Base-by-base conservation (phyloP, 2,329 filamentous ascomycete genomes). In the Immersiporthe knoxdaviesiana region DNA sequence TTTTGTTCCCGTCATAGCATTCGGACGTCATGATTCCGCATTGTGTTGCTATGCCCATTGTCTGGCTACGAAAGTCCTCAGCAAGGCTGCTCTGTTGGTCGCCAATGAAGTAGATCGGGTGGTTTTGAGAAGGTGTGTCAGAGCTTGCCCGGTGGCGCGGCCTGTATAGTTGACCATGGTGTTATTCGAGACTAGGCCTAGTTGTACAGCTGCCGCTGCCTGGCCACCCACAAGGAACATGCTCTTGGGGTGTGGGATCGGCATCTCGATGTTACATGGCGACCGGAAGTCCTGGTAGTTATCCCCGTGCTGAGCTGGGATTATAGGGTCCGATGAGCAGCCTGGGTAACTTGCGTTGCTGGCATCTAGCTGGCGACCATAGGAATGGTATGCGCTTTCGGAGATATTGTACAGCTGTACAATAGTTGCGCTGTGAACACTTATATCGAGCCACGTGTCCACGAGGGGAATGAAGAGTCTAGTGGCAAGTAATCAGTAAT, bases 401-500 rank as follows among this genome's bases (percentile, higher is more conserved):
- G 62, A 52, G 14, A 50, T 52, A 16, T 64, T 64, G 16, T 37
- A 52, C 5, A 64, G 30, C 62, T 64, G 62, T 14, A 41, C 35
- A 18, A 64, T 52, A 18, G 62, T 54, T 21, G 62, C 62, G 47
- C 41, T 47, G 24, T 64, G 62, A 8, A 54, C 62, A 24, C 41
- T 37, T 4, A 54, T 37, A 32, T 47, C 62, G n/a, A 64, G 54
- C 62, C 62, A 64, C n/a, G 47, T 64, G 24, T 64, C 47, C 3
- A 64, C 12, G 2, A 64, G 16, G 11, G 47, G 62, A 12, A 64
- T 64, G 8, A 64, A 21, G 4, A 64, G 47, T 27, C 62, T 54
- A 2, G 44, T 4, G 24, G 44, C 16, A 18, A 21, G 44, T 16
- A n/a, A 16, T 35, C n/a, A 35, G 16, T 30, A 63, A 16, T 30